These are phyloP conservation scores for Salix exigua DNA, from an alignment of 345 rosid genomes.

Conservation along the genomic window DNA sequence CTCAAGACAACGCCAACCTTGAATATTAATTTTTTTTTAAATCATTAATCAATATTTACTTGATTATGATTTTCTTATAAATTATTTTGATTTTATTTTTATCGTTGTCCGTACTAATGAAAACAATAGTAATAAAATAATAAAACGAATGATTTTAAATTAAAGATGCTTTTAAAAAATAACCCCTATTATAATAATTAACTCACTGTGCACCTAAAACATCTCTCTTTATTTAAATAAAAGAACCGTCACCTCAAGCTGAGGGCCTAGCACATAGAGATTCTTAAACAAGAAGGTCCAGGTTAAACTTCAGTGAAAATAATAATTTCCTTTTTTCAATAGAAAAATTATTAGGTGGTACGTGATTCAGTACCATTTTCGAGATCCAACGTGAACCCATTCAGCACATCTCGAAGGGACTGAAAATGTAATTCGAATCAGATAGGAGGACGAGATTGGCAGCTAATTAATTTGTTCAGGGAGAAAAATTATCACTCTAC, in stretches of 20 bases:
- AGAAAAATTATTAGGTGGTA: neutral
- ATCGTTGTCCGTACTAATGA: too few species aligned
- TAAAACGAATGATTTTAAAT: too few species aligned
- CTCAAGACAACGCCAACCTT: too few species aligned
- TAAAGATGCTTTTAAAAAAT: too few species aligned
- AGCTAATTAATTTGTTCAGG: neutral
- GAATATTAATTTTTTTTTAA: too few species aligned
- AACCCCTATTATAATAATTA: fast-evolving
- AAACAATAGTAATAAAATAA: too few species aligned
- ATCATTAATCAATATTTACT: too few species aligned
- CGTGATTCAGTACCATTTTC: neutral
- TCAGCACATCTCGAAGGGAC: neutral
- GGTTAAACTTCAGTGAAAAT: neutral
- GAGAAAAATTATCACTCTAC: neutral
- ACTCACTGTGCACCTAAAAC: neutral
- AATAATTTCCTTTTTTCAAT: neutral
- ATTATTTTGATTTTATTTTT: too few species aligned
- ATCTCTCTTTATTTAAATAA: neutral
- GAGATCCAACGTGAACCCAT: neutral
- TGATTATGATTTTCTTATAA: too few species aligned
- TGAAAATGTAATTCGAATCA: neutral
- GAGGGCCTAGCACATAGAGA: neutral
- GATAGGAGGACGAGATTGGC: neutral
- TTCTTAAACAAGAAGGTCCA: neutral
- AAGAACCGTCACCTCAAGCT: neutral